These are phyloP conservation scores for Crithidia sp. DNA, from an alignment of 208 protist genomes.

Conservation along the genomic window DNA sequence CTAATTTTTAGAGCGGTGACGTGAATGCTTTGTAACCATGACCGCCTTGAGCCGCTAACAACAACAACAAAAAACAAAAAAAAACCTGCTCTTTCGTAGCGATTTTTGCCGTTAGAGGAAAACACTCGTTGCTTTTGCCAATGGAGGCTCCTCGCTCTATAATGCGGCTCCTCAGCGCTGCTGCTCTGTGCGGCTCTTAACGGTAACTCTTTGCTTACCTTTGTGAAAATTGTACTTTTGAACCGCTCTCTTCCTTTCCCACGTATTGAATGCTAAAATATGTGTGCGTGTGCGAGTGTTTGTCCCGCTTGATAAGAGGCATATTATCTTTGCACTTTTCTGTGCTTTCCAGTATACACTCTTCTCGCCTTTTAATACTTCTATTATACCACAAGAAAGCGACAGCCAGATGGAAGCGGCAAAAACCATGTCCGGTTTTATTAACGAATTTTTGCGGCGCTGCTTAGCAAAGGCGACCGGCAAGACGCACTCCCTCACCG, in stretches of 20 bases:
- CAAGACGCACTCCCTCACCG: conserved; percentile 35
- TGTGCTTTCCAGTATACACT: not conserved
- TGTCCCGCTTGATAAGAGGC: no score
- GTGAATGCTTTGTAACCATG: not conserved
- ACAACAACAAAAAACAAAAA: conserved; percentile 3
- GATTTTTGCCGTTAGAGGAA: not conserved
- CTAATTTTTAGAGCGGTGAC: no score
- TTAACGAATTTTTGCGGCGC: conserved; percentile 77
- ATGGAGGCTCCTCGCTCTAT: no score
- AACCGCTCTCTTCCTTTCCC: no score
- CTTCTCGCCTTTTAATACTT: not conserved
- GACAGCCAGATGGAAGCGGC: no score
- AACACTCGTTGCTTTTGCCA: no score
- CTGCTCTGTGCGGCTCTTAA: no score
- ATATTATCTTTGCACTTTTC: not conserved
- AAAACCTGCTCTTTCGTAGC: not conserved
- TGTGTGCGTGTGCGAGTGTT: no score
- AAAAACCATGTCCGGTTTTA: conserved; percentile 43
- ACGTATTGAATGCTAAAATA: no score
- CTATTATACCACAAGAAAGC: not conserved
- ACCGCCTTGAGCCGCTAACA: not conserved
- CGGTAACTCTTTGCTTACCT: no score
- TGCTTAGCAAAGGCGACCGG: conserved; percentile 26
- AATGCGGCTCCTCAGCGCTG: no score
- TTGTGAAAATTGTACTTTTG: no score